A percentile compares a stretch with the other conserved stretches of the same genome.
These are phyloP conservation scores for Pyrenophora seminiperda DNA, from an alignment of 2,329 filamentous ascomycete genomes.

Conservation along the genomic window DNA sequence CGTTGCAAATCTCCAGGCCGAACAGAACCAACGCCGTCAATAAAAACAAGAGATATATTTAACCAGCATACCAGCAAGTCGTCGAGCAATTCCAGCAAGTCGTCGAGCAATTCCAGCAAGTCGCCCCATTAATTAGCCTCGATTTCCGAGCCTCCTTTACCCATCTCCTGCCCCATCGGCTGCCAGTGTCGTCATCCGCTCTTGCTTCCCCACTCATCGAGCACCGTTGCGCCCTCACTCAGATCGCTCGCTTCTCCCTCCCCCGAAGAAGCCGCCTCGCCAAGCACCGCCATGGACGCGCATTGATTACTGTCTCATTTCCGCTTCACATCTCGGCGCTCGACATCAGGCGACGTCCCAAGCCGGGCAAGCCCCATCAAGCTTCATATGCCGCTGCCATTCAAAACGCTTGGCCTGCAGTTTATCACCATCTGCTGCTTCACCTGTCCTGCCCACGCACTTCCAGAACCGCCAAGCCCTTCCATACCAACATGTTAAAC, in stretches of 20 bases:
- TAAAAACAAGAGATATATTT: constrained; percentile 7
- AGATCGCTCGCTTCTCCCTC: constrained; percentile 18
- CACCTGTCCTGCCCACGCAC: background rate
- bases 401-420: constrained; percentile 1
- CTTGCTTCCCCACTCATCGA: background rate
- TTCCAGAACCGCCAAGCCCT: constrained; percentile 8
- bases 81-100: too few species aligned
- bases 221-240: background rate
- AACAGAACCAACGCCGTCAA: constrained; percentile 9
- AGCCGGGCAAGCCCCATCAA: background rate
- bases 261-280: constrained; percentile 14
- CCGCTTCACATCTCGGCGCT: constrained; percentile 1
- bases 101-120: background rate
- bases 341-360: background rate
- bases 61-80: too few species aligned
- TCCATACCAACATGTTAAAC: background rate
- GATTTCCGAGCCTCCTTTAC: constrained; percentile 7
- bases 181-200: constrained; percentile 4
- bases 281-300: constrained; percentile 16
- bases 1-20: constrained; percentile 12
- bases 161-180: background rate
- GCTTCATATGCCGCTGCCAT: constrained; percentile 4
- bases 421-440: constrained; percentile 4
- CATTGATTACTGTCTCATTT: constrained; percentile 19
- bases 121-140: background rate